Conservation (phyloP, 2,329 filamentous ascomycete genomes). For the Hypoxylon sp. region DNA sequence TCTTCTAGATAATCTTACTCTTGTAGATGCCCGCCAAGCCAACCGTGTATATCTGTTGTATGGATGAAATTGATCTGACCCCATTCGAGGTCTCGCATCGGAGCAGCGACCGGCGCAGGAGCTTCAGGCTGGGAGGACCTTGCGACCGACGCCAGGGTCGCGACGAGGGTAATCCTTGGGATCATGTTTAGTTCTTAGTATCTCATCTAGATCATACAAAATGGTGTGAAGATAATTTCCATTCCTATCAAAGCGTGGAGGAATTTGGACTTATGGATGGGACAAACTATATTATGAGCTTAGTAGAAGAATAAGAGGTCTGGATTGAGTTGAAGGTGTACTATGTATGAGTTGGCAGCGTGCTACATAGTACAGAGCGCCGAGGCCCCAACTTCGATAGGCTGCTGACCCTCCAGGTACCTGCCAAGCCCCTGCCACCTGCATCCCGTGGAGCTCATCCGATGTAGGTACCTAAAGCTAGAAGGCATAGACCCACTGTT, state of each 20-base stretch:
- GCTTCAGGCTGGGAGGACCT: conserved; percentile 78
- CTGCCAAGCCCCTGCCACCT: conserved; percentile 30
- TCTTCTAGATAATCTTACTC: conserved; percentile 74
- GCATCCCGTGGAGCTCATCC: too few species aligned
- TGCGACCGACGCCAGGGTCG: conserved; percentile 50
- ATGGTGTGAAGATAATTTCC: conserved; percentile 2
- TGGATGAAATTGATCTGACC: conserved; percentile 98
- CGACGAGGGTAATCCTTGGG: conserved; percentile 47
- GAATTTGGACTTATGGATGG: conserved; percentile 13
- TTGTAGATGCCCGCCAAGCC: conserved; percentile 91
- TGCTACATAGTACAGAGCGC: neutral
- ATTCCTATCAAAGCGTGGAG: conserved; percentile 7
- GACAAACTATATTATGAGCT: conserved; percentile 6
- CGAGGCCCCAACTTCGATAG: too few species aligned
- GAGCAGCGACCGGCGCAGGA: conserved; percentile 78
- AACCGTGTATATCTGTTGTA: conserved; percentile 95
- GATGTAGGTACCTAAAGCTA: too few species aligned
- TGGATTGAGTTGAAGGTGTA: neutral
- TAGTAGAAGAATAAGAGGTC: neutral
- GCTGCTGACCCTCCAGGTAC: conserved; percentile 31
- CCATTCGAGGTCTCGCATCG: conserved; percentile 86
- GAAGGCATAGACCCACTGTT: neutral
- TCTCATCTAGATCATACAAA: conserved; percentile 1
- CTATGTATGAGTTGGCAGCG: conserved; percentile 20
- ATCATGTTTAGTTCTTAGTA: conserved; percentile 41